phyloP scores from a whole-genome alignment of 495 filamentous ascomycete genomes.

The Penicillium manginii region DNA sequence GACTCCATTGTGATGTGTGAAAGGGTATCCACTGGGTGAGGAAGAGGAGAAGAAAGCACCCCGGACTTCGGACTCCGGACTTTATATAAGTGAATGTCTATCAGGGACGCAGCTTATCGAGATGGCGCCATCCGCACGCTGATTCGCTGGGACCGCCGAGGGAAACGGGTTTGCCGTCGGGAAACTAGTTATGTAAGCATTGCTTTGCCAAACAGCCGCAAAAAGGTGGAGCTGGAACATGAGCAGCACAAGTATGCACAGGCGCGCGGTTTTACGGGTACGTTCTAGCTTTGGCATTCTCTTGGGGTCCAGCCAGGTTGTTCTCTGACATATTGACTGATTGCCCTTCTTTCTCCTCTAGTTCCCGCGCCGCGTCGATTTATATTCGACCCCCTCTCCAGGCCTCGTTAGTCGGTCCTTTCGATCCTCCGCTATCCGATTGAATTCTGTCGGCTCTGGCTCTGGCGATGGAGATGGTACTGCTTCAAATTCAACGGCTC shows the following conservation, averaged over 20 bases:
- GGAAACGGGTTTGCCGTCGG: slow-evolving; percentile 37
- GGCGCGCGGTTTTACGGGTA: slow-evolving; percentile 43
- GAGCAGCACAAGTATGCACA: slow-evolving; percentile 36
- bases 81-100: slow-evolving; percentile 20
- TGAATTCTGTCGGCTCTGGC: slow-evolving; percentile 26
- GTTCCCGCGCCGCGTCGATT: slow-evolving; percentile 35
- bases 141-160: slow-evolving; percentile 42
- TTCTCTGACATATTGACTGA: neutral
- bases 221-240: slow-evolving; percentile 27
- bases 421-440: slow-evolving; percentile 29
- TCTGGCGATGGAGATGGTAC: slow-evolving; percentile 12
- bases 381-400: slow-evolving; percentile 31
- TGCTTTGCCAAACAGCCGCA: slow-evolving; percentile 10
- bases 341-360: slow-evolving; percentile 2
- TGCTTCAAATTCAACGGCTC: slow-evolving; percentile 4
- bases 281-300: slow-evolving; percentile 4
- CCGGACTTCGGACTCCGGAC: slow-evolving; percentile 19
- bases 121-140: slow-evolving; percentile 31
- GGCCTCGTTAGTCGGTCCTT: slow-evolving; percentile 30
- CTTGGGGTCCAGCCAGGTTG: too few relatives aligned
- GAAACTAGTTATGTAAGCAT: slow-evolving; percentile 28
- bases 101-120: slow-evolving; percentile 32
- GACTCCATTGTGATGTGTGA: slow-evolving; percentile 35
- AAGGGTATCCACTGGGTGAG: slow-evolving; percentile 9
- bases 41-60: slow-evolving; percentile 2